These are phyloP conservation scores for Diaporthe helianthi DNA, from an alignment of 2,329 filamentous ascomycete genomes.

Conservation along the genomic window DNA sequence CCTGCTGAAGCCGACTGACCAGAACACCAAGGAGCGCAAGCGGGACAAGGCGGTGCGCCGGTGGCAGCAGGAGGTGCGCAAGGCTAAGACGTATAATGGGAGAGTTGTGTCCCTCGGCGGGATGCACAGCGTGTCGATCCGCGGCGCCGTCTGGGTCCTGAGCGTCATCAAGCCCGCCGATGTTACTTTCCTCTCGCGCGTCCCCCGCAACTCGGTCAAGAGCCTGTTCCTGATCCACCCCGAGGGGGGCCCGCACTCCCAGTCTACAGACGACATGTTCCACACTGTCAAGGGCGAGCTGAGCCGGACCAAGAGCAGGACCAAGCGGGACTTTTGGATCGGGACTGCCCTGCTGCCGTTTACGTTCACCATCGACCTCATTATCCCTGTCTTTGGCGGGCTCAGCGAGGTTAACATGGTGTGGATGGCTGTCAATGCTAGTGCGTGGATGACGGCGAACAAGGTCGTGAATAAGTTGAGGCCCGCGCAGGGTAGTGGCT, in stretches of 20 bases:
- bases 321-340: slow-evolving; percentile 21
- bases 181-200: slow-evolving; percentile 25
- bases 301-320: neutral
- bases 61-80: slow-evolving; percentile 26
- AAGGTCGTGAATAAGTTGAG: slow-evolving; percentile 3
- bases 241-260: neutral
- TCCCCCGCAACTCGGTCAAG: slow-evolving; percentile 16
- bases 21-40: slow-evolving; percentile 21
- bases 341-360: slow-evolving; percentile 1
- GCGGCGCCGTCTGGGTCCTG: slow-evolving; percentile 18
- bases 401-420: slow-evolving; percentile 25
- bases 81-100: slow-evolving; percentile 20
- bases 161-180: slow-evolving; percentile 9
- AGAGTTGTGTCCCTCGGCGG: slow-evolving; percentile 12
- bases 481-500: neutral
- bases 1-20: slow-evolving; percentile 3
- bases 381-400: slow-evolving; percentile 24
- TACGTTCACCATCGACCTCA: slow-evolving; percentile 2
- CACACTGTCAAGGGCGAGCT: slow-evolving; percentile 12
- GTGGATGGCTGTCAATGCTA: slow-evolving; percentile 25
- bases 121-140: slow-evolving; percentile 10
- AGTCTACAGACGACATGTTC: neutral
- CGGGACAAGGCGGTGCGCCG: slow-evolving; percentile 19
- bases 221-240: slow-evolving; percentile 9
- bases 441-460: slow-evolving; percentile 25